Evolutionary conservation across 352 stramenopile genomes (phyloP), one percentile per base, ranked within the genome.

Genomic region (Bremia lactucae): DNA sequence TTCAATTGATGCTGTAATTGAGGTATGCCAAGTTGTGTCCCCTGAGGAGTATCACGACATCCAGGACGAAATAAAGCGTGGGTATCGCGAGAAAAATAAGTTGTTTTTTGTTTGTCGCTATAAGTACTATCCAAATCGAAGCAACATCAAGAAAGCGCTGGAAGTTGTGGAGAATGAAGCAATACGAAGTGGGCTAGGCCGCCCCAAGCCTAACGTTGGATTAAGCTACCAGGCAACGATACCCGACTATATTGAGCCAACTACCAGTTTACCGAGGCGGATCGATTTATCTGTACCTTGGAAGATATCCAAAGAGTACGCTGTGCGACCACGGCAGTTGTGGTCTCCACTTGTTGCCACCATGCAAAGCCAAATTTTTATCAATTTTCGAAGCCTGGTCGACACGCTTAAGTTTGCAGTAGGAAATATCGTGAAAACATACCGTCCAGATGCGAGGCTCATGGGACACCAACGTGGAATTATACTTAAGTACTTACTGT

Each of bases 91-190:
- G 35, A 81, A 80, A 46, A 60, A 61, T 1, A 66, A 66, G 20
- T 76, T 53, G 16, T 84, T 62, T 37, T 91, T 73, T 16, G 70
- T 87, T 2, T 91, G 79, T 38, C 76, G 79, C 15, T 91, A 72
- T 49, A 87, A 87, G 55, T 91, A 87, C 41, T 86, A 86, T 53
- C 77, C 77, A 6, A 71, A 67, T 28, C 60, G 75, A 28, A 63
- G 65, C 36, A 71, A 67, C 35, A 46, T 66, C 14, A 83, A 79
- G 55, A 80, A 82, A 38, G 69, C 79, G 24, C 55, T 91, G 8
- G 68, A 83, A 49, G 44, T 53, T 41, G 60, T 90, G 3, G 66
- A 79, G 24, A 73, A 87, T 37, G 56, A 83, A 42, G 78, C 79
- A 3, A 85, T 90, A 29, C 74, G 72, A 6, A 79, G 56, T 4